Evolutionary conservation across 1,139 yeast species (phyloP).

Genomic region (Suhomyces chickasaworum): DNA sequence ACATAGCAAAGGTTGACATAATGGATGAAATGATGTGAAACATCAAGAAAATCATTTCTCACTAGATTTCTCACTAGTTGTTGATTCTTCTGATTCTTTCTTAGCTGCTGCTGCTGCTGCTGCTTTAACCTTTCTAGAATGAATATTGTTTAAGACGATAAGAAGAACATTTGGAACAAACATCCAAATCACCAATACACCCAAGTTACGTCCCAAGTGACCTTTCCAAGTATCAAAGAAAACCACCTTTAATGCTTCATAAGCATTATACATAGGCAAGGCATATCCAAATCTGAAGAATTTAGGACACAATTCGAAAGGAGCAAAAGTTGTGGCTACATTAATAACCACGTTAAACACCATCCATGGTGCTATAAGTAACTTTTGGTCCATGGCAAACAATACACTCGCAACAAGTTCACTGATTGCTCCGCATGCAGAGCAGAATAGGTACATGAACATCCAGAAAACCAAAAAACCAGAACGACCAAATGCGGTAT

Average conservation of each 20-base stretch:
- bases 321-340: constrained; percentile 62
- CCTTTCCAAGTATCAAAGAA: constrained; percentile 59
- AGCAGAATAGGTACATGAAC: constrained; percentile 47
- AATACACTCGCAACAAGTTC: constrained; percentile 42
- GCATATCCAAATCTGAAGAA: constrained; percentile 68
- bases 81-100: not conserved
- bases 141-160: not conserved
- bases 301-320: constrained; percentile 52
- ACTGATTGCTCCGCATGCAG: constrained; percentile 61
- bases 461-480: constrained; percentile 60
- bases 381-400: constrained; percentile 44
- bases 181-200: constrained; percentile 61
- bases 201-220: constrained; percentile 58
- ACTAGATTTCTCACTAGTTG: not conserved
- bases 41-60: not conserved
- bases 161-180: constrained; percentile 41
- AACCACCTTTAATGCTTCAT: constrained; percentile 56
- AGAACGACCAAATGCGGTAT: constrained; percentile 53
- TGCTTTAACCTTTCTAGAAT: constrained; percentile 1
- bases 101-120: constrained; percentile 5
- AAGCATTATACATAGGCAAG: constrained; percentile 63
- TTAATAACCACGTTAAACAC: constrained; percentile 62
- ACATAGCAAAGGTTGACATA: constrained; percentile 31
- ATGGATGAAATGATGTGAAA: constrained; percentile 26
- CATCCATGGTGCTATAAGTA: constrained; percentile 57